Percentiles rank a stretch among this genome's conserved stretches.
These are phyloP conservation scores for Aegilops umbellulata DNA, from an alignment of 176 grass and related monocot genomes.

Conservation along the genomic window DNA sequence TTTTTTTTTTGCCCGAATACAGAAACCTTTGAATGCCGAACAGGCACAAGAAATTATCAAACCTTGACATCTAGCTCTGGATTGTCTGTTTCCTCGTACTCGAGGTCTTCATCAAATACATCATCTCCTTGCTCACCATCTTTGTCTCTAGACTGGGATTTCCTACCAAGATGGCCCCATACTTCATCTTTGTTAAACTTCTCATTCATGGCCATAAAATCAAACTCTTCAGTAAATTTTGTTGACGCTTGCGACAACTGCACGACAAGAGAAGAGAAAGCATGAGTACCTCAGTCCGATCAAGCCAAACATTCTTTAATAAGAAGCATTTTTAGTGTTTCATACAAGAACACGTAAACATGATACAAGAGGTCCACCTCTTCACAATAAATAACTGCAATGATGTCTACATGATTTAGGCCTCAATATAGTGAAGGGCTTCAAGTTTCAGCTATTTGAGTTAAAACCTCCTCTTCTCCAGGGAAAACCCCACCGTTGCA, in stretches of 20 bases:
- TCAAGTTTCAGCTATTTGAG: neutral
- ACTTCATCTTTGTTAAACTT: slow-evolving; percentile 95
- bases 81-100: slow-evolving; percentile 54
- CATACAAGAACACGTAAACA: neutral
- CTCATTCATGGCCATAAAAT: slow-evolving; percentile 92
- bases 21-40: neutral
- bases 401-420: neutral
- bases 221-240: slow-evolving; percentile 85
- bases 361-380: neutral
- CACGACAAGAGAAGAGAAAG: slow-evolving; percentile 17
- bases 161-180: slow-evolving; percentile 87
- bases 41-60: neutral
- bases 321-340: neutral
- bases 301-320: neutral
- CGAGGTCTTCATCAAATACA: slow-evolving; percentile 53
- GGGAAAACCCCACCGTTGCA: neutral
- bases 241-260: slow-evolving; percentile 56
- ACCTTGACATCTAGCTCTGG: slow-evolving; percentile 53
- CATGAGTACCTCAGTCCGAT: neutral
- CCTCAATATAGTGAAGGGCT: neutral
- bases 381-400: neutral
- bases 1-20: neutral
- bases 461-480: neutral
- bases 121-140: slow-evolving; percentile 67
- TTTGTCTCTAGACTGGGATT: slow-evolving; percentile 61